Base-by-base conservation (phyloP, 1,284 basidiomycete genomes). In the Malassezia sp. region DNA sequence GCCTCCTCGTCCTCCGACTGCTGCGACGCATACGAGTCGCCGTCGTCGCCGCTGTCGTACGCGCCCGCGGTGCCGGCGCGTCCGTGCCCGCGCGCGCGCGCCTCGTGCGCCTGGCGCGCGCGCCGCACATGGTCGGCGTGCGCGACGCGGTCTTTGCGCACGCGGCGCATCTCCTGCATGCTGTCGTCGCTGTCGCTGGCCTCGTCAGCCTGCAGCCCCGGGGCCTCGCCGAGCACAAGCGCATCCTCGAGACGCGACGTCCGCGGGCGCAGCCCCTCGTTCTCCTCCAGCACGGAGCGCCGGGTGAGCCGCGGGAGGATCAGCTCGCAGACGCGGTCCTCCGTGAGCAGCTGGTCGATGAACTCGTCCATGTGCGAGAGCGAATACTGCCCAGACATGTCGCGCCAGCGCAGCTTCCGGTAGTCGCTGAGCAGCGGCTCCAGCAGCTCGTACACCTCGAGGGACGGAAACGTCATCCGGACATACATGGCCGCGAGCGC, bases 381-480 rank as follows among this genome's bases (percentile, higher is more conserved):
- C 0, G 76, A 75, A 67, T 85, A 55, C 29, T 30, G 31, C 12
- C 47, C 59, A 87, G 88, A 75, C 75, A 82, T 83, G 53, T 82
- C 77, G 34, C 85, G 78, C 53, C 80, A 75, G 11, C 93, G 81
- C 38, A 99, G 70, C 71, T 96, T 97, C 52, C 87, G 74, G 63
- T 83, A 96, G 69, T 99, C 91, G 70, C 86, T 87, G 52, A 97
- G 77, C 20, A 97, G 71, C 7, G 91, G 91, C 71, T 99, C 93
- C 10, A 99, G 77, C 14, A 87, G 75, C 64, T 89, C 86, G 65
- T 89, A 96, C 4, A 95, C 83, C 48, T 97, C 89, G 30, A 80
- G 79, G 1, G 87, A 77, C 32, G 79, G 77, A 72, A 95, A 97
- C 1, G 89, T 95, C 75, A 99, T 81, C 27, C 93, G 83, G 50